Evolutionary conservation across 139 green algal genomes (phyloP).

Genomic region (Zygnema cylindricum): DNA sequence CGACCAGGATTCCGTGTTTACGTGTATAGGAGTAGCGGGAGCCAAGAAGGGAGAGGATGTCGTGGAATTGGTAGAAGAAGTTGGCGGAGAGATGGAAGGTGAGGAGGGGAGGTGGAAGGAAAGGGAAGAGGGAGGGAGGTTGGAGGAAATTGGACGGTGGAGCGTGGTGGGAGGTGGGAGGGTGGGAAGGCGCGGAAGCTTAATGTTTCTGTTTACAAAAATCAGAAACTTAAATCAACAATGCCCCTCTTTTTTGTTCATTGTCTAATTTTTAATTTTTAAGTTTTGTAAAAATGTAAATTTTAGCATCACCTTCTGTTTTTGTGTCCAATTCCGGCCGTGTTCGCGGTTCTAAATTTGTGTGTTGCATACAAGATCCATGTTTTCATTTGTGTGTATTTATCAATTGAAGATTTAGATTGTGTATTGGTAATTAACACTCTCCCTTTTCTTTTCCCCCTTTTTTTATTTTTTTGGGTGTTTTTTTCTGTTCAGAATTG

Average conservation of each 20-base stretch:
- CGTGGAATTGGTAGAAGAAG: neutral
- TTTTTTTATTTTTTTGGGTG: neutral
- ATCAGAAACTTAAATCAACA: too few species aligned
- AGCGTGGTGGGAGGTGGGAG: neutral
- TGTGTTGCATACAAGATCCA: too few species aligned
- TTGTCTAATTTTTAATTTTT: too few species aligned
- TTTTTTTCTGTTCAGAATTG: neutral
- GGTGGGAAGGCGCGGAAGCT: too few species aligned
- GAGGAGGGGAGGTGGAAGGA: neutral
- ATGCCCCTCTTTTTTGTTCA: too few species aligned
- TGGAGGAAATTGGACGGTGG: neutral
- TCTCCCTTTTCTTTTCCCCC: neutral
- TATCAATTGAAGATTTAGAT: too few species aligned
- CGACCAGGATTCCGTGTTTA: constrained; percentile 43
- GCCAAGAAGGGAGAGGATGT: neutral
- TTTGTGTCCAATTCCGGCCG: too few species aligned
- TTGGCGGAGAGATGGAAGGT: neutral
- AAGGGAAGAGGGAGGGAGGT: neutral
- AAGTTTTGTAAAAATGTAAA: neutral
- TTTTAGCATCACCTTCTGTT: neutral
- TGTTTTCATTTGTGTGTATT: neutral
- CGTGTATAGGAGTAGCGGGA: constrained; percentile 51
- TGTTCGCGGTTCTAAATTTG: too few species aligned
- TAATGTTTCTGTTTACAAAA: too few species aligned
- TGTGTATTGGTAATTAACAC: too few species aligned